Conservation (phyloP, 2,329 filamentous ascomycete genomes). For the Arthrinium phaeospermum region DNA sequence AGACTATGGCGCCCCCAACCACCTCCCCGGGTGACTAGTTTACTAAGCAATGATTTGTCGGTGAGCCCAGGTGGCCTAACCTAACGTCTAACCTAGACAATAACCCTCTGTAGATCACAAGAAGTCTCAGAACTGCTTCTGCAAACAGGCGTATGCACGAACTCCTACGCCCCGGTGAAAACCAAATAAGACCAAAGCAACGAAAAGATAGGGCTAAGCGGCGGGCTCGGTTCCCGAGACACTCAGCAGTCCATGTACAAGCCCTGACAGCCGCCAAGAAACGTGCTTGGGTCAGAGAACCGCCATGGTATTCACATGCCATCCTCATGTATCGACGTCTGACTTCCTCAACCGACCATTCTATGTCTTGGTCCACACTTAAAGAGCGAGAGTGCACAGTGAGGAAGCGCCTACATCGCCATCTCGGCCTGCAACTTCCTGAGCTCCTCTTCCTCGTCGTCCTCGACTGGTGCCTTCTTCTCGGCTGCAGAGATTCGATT, state of each 20-base stretch:
- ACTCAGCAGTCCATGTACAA: conserved; percentile 7
- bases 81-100: conserved; percentile 23
- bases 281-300: conserved; percentile 2
- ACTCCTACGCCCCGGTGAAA: conserved; percentile 25
- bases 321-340: not conserved
- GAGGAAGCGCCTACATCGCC: conserved; percentile 73
- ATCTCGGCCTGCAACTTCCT: conserved; percentile 94
- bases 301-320: conserved; percentile 14
- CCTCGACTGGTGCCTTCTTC: conserved; percentile 64
- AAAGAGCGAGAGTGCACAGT: conserved; percentile 17
- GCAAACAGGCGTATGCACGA: conserved; percentile 21
- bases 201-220: conserved; percentile 7
- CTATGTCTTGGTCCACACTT: conserved; percentile 24
- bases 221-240: conserved; percentile 4
- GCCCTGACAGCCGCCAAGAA: conserved; percentile 6
- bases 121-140: conserved; percentile 18
- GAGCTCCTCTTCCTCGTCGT: conserved; percentile 95
- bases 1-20: not conserved
- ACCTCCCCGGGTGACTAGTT: not conserved
- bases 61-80: not conserved
- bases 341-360: conserved; percentile 26
- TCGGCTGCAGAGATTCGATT: conserved; percentile 46
- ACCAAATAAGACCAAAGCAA: conserved; percentile 21
- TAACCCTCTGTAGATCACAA: conserved; percentile 20
- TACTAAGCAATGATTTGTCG: conserved; percentile 16